These are phyloP conservation scores for Aspergillus sp. DNA, from an alignment of 2,329 filamentous ascomycete genomes.

Conservation along the genomic window DNA sequence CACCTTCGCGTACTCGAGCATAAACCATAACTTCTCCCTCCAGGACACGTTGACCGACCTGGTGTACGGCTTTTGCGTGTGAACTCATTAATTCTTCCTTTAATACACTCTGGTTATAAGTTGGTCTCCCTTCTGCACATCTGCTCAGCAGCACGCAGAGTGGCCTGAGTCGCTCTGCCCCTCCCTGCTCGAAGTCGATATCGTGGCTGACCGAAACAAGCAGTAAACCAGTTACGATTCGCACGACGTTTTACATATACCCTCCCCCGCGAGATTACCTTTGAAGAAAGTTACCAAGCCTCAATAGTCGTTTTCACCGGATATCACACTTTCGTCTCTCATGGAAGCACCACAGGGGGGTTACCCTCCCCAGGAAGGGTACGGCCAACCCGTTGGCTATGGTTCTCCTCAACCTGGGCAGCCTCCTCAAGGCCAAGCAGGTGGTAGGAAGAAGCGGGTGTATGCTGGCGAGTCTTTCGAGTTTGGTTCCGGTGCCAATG, in stretches of 20 bases:
- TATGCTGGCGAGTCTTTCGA: conserved; percentile 95
- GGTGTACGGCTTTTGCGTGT: conserved; percentile 7
- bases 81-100: not conserved
- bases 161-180: conserved; percentile 6
- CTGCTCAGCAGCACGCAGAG: conserved; percentile 14
- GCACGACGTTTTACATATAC: conserved; percentile 8
- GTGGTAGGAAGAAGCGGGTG: conserved; percentile 70
- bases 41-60: conserved; percentile 10
- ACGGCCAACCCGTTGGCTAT: conserved; percentile 36
- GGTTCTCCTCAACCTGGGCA: conserved; percentile 32
- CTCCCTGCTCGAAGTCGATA: conserved; percentile 6
- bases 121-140: not conserved
- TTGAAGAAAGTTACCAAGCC: not conserved
- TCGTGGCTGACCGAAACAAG: conserved; percentile 13
- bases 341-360: conserved; percentile 49
- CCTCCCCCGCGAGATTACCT: not conserved
- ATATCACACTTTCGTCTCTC: conserved; percentile 9
- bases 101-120: not conserved
- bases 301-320: not conserved
- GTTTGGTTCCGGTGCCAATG: conserved; percentile 82
- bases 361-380: conserved; percentile 46
- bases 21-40: conserved; percentile 5
- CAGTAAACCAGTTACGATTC: conserved; percentile 17
- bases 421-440: conserved; percentile 28
- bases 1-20: conserved; percentile 14